Base-by-base conservation (phyloP, 23 red algal genomes). In the Cyanidiococcus yangmingshanensis region DNA sequence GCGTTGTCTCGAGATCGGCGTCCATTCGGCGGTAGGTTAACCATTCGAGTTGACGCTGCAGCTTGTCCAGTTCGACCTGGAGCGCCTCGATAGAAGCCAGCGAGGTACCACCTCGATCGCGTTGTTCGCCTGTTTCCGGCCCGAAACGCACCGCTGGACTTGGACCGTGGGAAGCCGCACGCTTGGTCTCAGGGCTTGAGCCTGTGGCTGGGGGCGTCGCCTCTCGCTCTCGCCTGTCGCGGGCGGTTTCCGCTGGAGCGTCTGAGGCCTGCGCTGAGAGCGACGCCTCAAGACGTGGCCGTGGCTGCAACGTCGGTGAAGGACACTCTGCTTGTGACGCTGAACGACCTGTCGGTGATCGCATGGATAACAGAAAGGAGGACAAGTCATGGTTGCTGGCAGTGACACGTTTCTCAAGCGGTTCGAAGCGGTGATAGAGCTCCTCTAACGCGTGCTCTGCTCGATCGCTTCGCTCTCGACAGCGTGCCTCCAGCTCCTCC, bases 321-420 rank as follows among this genome's bases (percentile, higher is more conserved):
- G n/a, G 50, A 57, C 50, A n/a, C n/a, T 57, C 50, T 35, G 63
- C 63, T 32, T 71, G 12, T 71, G 27, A 2, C 63, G 63, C n/a
- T 35, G 63, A 29, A 35, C 32, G 63, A 35, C n/a, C 32, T 35
- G 63, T 12, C 27, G 63, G 32, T 71, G n/a, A 7, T 35, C 32
- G 63, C 63, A 71, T 27, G 16, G 63, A 35, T 29, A 71, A 30
- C 27, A 71, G 27, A 35, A 71, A 71, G 16, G 63, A 71, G 63
- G 63, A 71, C 12, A 17, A 32, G 7, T 71, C 63, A 30, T 29
- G 21, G 7, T 32, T 71, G 27, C 27, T 35, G 3, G n/a, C 32
- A 29, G n/a, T 3, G 12, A 71, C 27, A 71, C 63, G 63, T 32
- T 7, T 29, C 32, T 71, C 63, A 7, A 71, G n/a, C 27, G 21